A percentile compares a stretch with the other conserved stretches of the same genome.
Evolutionary conservation across 176 grass and related monocot species (phyloP).

Genomic region (Triticum urartu): DNA sequence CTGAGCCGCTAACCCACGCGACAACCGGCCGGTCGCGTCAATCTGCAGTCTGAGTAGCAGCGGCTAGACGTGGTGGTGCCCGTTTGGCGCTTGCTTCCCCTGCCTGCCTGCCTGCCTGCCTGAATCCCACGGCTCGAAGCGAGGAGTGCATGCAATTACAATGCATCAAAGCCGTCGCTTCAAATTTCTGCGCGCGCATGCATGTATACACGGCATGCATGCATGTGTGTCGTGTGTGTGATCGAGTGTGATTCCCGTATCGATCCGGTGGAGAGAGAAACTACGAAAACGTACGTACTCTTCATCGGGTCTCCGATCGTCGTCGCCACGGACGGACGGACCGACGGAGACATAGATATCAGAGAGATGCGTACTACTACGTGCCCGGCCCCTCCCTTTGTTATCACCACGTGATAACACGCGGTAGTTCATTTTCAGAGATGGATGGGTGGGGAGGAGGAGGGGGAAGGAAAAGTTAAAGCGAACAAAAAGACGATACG

Average conservation of each 20-base stretch:
- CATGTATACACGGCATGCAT: no score
- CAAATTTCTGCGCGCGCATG: neutral
- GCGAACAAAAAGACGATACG: slow-evolving; percentile 43
- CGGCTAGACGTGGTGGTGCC: neutral
- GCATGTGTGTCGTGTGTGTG: neutral
- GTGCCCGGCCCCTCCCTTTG: neutral
- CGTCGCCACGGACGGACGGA: no score
- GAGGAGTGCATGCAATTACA: neutral
- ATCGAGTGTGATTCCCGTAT: neutral
- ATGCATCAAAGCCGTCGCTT: neutral
- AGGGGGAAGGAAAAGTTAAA: neutral
- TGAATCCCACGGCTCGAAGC: neutral
- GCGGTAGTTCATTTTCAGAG: neutral
- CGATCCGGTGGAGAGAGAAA: no score
- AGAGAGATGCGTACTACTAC: no score
- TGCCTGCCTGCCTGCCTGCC: no score
- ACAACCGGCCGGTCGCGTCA: no score
- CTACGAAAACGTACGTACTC: no score
- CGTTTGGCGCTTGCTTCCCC: neutral
- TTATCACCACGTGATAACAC: neutral
- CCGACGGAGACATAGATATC: no score
- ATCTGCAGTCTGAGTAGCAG: neutral
- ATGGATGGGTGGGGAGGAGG: neutral
- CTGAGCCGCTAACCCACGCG: no score
- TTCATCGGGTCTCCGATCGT: no score